Evolutionary conservation across 495 filamentous ascomycete genomes (phyloP).

Genomic region (Xylaria cubensis): DNA sequence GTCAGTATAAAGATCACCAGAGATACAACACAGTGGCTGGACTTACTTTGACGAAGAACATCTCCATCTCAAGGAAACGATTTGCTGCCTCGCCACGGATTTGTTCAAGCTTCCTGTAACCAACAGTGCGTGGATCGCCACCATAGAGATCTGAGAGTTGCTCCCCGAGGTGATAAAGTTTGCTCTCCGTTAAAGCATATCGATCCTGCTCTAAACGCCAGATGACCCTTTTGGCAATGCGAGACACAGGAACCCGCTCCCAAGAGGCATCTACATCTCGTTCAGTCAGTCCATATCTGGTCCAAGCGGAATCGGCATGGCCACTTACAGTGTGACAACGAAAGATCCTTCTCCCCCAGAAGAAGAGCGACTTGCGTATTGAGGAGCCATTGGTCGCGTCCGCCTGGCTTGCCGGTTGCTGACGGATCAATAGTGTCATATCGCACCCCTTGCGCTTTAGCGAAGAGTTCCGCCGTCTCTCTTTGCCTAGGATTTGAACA

Average conservation of each 20-base stretch:
- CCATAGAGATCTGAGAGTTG: conserved; percentile 52
- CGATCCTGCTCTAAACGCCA: conserved; percentile 58
- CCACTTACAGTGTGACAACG: conserved; percentile 73
- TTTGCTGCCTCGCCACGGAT: conserved; percentile 54
- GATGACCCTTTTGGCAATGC: conserved; percentile 53
- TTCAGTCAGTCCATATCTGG: conserved; percentile 24
- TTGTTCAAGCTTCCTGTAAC: conserved; percentile 44
- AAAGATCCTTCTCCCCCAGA: conserved; percentile 76
- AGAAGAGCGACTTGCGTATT: conserved; percentile 78
- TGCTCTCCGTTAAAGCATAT: conserved; percentile 54
- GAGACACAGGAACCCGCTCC: conserved; percentile 61
- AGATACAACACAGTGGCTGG: not conserved
- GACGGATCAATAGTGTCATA: conserved; percentile 60
- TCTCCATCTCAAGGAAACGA: conserved; percentile 60
- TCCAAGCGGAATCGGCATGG: not conserved
- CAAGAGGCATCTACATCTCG: conserved; percentile 66
- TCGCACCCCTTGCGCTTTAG: conserved; percentile 56
- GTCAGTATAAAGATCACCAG: conserved; percentile 36
- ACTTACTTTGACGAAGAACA: conserved; percentile 80
- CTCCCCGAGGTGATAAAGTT: conserved; percentile 52
- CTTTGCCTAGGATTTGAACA: conserved; percentile 55
- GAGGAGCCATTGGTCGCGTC: conserved; percentile 74
- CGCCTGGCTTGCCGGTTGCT: conserved; percentile 51
- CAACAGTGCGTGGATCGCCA: conserved; percentile 46
- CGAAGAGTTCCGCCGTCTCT: conserved; percentile 58